Evolutionary conservation across 2,329 filamentous ascomycete species (phyloP).

Genomic region (Phialophora tarda): DNA sequence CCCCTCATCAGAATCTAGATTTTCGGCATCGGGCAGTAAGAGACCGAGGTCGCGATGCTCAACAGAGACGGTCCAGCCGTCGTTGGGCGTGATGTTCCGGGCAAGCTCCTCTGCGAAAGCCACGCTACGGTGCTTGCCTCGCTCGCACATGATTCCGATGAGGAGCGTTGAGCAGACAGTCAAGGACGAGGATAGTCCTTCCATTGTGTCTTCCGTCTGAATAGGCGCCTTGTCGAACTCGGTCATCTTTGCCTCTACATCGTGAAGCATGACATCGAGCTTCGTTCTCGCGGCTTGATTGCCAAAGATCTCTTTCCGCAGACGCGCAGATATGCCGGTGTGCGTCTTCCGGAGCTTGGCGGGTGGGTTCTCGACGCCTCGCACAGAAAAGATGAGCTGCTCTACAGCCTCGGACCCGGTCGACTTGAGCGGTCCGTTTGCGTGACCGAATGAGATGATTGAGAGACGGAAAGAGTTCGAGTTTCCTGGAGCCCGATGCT

Average conservation of each 20-base stretch:
- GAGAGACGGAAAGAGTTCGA: conserved; percentile 20
- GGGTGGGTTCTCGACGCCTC: conserved; percentile 30
- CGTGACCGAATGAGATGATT: conserved; percentile 31
- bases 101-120: conserved; percentile 31
- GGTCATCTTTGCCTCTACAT: conserved; percentile 23
- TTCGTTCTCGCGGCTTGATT: conserved; percentile 16
- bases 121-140: conserved; percentile 21
- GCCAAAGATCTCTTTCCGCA: conserved; percentile 31
- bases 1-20: background rate
- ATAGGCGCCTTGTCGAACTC: conserved; percentile 17
- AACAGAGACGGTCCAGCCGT: conserved; percentile 25
- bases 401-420: conserved; percentile 11
- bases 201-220: background rate
- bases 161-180: background rate
- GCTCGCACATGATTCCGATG: conserved; percentile 21
- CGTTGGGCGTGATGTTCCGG: conserved; percentile 11
- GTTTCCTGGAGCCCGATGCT: background rate
- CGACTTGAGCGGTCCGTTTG: conserved; percentile 23
- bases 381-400: conserved; percentile 30
- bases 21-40: background rate
- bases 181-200: background rate
- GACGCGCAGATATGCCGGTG: conserved; percentile 26
- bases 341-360: conserved; percentile 32
- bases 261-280: conserved; percentile 20
- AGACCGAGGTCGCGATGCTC: conserved; percentile 29